A percentile compares a stretch with the other conserved stretches of the same genome.
These are phyloP conservation scores for Kwoniella dejecticola DNA, from an alignment of 768 basidiomycete species.

Conservation along the genomic window DNA sequence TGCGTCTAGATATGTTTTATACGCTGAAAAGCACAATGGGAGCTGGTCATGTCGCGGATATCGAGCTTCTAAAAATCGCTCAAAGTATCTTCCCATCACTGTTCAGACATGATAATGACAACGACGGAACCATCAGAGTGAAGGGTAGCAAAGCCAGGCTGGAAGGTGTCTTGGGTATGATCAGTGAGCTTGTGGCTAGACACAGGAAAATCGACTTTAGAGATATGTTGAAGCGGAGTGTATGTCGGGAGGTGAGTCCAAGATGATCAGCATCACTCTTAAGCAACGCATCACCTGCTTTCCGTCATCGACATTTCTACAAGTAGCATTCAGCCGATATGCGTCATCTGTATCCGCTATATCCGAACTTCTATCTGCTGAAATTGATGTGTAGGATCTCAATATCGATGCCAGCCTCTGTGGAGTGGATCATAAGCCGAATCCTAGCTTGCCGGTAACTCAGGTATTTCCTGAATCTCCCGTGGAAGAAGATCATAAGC, in stretches of 20 bases:
- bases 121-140: slow-evolving; percentile 6
- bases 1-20: no score
- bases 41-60: slow-evolving; percentile 61
- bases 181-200: slow-evolving; percentile 32
- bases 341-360: no score
- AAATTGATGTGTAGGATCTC: no score
- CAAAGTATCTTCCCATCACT: slow-evolving; percentile 71
- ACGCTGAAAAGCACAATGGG: no score
- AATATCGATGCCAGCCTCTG: neutral
- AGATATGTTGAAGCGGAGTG: slow-evolving; percentile 2
- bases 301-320: no score
- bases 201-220: slow-evolving; percentile 29
- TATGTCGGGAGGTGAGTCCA: neutral
- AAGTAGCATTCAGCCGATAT: no score
- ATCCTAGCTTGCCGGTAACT: slow-evolving; percentile 3
- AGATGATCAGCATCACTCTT: no score
- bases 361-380: no score
- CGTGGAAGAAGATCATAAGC: neutral
- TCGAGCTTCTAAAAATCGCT: slow-evolving; percentile 59
- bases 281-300: no score
- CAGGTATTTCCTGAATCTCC: neutral
- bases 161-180: slow-evolving; percentile 28
- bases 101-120: slow-evolving; percentile 8
- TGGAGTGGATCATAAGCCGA: neutral
- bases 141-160: slow-evolving; percentile 17